Evolutionary conservation across 331 rosid species (phyloP), one percentile per base, ranked within the genome.

Genomic region (Quercus phellos): DNA sequence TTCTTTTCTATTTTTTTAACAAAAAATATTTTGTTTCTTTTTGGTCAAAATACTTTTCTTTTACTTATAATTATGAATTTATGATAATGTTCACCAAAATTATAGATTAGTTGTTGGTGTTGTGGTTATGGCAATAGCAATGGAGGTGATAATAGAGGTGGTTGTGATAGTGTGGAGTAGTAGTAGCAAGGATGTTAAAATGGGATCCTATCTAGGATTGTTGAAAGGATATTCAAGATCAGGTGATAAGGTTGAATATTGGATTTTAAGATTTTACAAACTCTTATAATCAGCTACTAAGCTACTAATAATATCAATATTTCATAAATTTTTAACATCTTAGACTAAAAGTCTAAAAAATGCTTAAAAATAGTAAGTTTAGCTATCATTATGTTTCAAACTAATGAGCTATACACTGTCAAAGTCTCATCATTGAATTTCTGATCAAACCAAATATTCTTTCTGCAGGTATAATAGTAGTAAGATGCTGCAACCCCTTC

Each of bases 401-500:
- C 46, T 38, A 38, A 38, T 38, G 46, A 38, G 46, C 46, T 38
- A 38, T 38, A 38, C 46, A 38, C 46, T 38, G 46, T 38, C 12
- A 38, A 38, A 8, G 61, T 42, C 70, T 46, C 21, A 34, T 70
- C 18, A 6, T 53, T 8, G 46, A 77, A n/a, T 68, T 79, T 74
- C 77, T 86, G 10, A 82, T 43, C 30, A 18, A 58, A 56, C 54
- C 11, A 61, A 80, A 75, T 70, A 34, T 77, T 74, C 70, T 70
- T 7, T 74, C 50, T 79, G 86, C 88, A 92, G 97, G 89, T 92
- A 88, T 60, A 81, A 74, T 83, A 74, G 79, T 63, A 34, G 84
- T 72, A 87, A 85, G 84, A 72, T 42, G 54, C 59, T 76, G 71
- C 86, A 60, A 70, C 78, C 88, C 29, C 74, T 61, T 84, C 55